Evolutionary conservation across 2,329 filamentous ascomycete genomes (phyloP).

Genomic region (Colletotrichum shisoi): DNA sequence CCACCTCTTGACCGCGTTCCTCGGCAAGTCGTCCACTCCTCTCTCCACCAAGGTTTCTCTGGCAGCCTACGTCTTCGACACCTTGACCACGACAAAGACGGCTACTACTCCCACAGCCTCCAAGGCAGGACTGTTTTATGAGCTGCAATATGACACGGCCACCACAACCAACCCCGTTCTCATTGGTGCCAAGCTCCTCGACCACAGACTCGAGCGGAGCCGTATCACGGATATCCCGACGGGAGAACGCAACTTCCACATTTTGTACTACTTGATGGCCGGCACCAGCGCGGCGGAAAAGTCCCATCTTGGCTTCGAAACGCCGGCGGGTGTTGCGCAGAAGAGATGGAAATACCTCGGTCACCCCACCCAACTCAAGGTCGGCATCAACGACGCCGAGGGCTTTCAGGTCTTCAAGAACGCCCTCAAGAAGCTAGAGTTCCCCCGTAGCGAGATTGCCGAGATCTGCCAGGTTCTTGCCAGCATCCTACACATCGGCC

Average conservation of each 20-base stretch:
- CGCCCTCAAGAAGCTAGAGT: slow-evolving; percentile 90
- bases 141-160: slow-evolving; percentile 94
- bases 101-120: slow-evolving; percentile 94
- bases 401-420: slow-evolving; percentile 99
- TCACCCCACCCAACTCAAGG: slow-evolving; percentile 94
- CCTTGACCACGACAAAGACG: slow-evolving; percentile 95
- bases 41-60: slow-evolving; percentile 92
- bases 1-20: slow-evolving; percentile 83
- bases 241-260: slow-evolving; percentile 94
- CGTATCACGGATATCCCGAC: slow-evolving; percentile 91
- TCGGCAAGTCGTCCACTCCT: slow-evolving; percentile 90
- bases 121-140: slow-evolving; percentile 93
- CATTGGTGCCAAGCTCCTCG: slow-evolving; percentile 91
- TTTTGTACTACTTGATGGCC: slow-evolving; percentile 92
- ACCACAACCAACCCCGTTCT: slow-evolving; percentile 84
- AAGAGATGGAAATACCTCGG: slow-evolving; percentile 96
- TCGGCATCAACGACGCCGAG: slow-evolving; percentile 94
- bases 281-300: slow-evolving; percentile 93
- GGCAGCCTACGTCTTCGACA: slow-evolving; percentile 94
- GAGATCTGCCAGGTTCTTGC: slow-evolving; percentile 96
- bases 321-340: slow-evolving; percentile 58
- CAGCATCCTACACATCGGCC: slow-evolving; percentile 94
- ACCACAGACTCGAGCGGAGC: slow-evolving; percentile 91
- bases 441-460: slow-evolving; percentile 90
- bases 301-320: slow-evolving; percentile 75